phyloP scores from a whole-genome alignment of 129 eudicot species.

The carrot (Daucus carota) region DNA sequence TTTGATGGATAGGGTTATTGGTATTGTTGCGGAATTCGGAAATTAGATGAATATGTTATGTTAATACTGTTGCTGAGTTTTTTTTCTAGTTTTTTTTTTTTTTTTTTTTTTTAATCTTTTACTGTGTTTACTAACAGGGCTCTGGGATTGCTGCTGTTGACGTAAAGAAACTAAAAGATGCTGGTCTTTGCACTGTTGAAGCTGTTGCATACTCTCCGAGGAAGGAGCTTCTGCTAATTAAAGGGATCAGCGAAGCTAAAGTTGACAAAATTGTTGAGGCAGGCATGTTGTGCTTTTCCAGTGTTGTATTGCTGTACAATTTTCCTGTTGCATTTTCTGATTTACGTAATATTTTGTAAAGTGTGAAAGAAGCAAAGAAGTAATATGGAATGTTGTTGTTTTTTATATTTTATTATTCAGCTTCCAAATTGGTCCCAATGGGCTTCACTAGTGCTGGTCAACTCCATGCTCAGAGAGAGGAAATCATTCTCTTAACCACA shows the following conservation, averaged over 20 bases:
- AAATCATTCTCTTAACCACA: conserved; percentile 85
- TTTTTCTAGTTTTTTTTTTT: neutral
- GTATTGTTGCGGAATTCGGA: neutral
- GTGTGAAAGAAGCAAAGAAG: neutral
- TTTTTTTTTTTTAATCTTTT: neutral
- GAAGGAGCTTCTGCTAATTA: conserved; percentile 87
- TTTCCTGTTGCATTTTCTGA: neutral
- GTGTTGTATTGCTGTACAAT: neutral
- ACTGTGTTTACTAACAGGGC: conserved; percentile 28
- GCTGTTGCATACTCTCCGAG: conserved; percentile 90
- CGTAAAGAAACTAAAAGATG: conserved; percentile 89
- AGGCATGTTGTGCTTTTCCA: conserved; percentile 35
- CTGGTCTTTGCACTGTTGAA: conserved; percentile 95
- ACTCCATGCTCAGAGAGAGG: conserved; percentile 78
- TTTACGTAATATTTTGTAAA: neutral
- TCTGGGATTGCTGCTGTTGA: conserved; percentile 86
- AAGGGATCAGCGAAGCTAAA: conserved; percentile 98
- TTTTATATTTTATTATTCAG: conserved; percentile 22
- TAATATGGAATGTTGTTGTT: neutral
- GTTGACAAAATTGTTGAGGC: conserved; percentile 97
- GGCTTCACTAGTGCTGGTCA: conserved; percentile 94
- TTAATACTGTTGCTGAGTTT: neutral
- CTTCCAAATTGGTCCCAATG: conserved; percentile 88
- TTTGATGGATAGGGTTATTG: neutral
- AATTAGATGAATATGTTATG: neutral